phyloP scores from a whole-genome alignment of 2,329 filamentous ascomycete species.

The Xylaria sp. region DNA sequence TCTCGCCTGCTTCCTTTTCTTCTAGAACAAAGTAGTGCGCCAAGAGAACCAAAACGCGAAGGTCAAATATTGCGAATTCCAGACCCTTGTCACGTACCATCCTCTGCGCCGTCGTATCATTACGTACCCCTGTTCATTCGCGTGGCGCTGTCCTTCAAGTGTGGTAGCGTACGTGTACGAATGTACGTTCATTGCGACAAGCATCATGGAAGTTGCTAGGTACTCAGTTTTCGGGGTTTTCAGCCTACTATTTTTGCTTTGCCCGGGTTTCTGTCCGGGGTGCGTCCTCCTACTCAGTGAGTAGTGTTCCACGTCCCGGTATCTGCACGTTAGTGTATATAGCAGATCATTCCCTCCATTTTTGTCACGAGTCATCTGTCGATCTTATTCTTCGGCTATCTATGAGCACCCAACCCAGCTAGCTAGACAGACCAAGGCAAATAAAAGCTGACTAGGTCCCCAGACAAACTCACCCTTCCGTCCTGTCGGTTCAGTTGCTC shows the following conservation, averaged over 20 bases:
- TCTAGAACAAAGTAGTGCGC: conserved; percentile 28
- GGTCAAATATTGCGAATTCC: conserved; percentile 35
- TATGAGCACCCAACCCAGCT: conserved; percentile 14
- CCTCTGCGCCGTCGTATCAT: conserved; percentile 6
- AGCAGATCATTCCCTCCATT: conserved; percentile 34
- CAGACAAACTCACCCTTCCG: conserved; percentile 65
- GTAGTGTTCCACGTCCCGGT: not conserved
- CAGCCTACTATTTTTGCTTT: conserved; percentile 28
- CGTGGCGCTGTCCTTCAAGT: conserved; percentile 14
- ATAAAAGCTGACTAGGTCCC: conserved; percentile 36
- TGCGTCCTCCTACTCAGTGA: conserved; percentile 2
- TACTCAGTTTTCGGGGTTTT: conserved; percentile 27
- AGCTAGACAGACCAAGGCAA: conserved; percentile 27
- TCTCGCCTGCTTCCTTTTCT: conserved; percentile 15
- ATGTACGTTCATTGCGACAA: not conserved
- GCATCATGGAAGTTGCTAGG: conserved; percentile 1
- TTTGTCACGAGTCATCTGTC: conserved; percentile 25
- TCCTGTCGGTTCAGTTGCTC: conserved; percentile 76
- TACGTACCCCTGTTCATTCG: conserved; percentile 21
- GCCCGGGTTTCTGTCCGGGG: conserved; percentile 13
- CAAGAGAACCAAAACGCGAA: conserved; percentile 39
- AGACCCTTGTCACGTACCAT: conserved; percentile 18
- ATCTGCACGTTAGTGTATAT: conserved; percentile 24
- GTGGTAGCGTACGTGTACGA: conserved; percentile 2
- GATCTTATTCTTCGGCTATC: conserved; percentile 21